Evolutionary conservation across 2,329 filamentous ascomycete genomes (phyloP), one percentile per base, ranked within the genome.

Genomic region (Fusarium sp.): DNA sequence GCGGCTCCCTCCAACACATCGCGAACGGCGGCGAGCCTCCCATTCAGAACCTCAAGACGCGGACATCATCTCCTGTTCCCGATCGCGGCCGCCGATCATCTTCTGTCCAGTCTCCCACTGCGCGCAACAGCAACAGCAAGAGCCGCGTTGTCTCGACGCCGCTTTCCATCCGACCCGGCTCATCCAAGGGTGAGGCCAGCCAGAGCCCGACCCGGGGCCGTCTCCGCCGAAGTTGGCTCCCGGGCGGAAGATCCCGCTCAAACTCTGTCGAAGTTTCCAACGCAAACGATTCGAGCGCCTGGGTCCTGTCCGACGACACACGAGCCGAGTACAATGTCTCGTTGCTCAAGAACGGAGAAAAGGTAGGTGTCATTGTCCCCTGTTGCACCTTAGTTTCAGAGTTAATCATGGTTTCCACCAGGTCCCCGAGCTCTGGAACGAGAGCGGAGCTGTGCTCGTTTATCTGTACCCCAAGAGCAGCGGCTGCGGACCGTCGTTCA

Each of bases 361-460:
- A 85, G 80, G 86, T 87, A 74, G 69, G 73, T 65, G 71, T 33
- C 31, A 73, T 63, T 73, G 18, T 50, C 29, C 29, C 29, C 49
- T 46, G 57, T 62, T 42, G 16, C 58, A 60, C 42, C 46, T 40
- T 40, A 10, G 25, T 67, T 66, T 33, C 31, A 65, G 57, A 60
- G 56, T 70, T 68, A 68, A 73, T 62, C 4, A 44, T 63, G 46
- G 40, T 55, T 40, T 62, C 53, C 25, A 51, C 56, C 59, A 89
- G 87, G 86, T 90, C 4, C 87, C 88, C 2, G 89, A 91, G 75
- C 77, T 91, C 18, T 91, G 89, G 89, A 86, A 88, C 68, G 87
- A 90, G 59, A 79, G 77, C 56, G 88, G 86, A 38, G 84, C 84
- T 65, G 83, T 89, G 23, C 80, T 83, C 55, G 83, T 91, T 18